These are phyloP conservation scores for Fusarium luffae DNA, from an alignment of 2,329 filamentous ascomycete genomes.

Conservation along the genomic window DNA sequence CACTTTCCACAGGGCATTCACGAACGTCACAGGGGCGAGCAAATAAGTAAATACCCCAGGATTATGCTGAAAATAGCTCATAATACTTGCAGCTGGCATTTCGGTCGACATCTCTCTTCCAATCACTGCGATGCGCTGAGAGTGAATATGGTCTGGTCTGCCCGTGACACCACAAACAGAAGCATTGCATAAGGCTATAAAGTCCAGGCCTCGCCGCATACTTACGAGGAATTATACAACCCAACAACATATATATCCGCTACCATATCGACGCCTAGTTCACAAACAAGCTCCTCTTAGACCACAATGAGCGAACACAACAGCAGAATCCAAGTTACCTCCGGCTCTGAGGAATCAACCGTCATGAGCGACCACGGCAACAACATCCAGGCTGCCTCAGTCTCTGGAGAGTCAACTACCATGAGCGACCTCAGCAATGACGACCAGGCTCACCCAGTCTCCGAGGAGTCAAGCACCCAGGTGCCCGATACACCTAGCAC, in stretches of 20 bases:
- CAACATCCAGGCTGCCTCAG: too few species aligned
- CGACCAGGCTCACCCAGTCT: fast-evolving
- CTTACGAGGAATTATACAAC: neutral
- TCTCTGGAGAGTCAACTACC: neutral
- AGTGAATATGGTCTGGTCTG: neutral
- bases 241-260: neutral
- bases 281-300: too few species aligned
- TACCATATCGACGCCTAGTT: neutral
- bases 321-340: fast-evolving
- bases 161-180: neutral
- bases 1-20: neutral
- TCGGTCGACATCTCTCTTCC: neutral
- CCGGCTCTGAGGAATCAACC: too few species aligned
- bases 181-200: neutral
- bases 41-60: fast-evolving
- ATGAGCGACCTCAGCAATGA: neutral
- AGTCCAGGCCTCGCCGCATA: too few species aligned
- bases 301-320: neutral
- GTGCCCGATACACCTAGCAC: neutral
- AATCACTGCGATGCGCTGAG: neutral
- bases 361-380: neutral
- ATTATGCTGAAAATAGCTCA: fast-evolving
- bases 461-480: fast-evolving
- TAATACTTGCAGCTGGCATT: neutral
- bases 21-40: fast-evolving